Evolutionary conservation across 805 yeast genomes (phyloP).

Genomic region (Yueomyces sp.): DNA sequence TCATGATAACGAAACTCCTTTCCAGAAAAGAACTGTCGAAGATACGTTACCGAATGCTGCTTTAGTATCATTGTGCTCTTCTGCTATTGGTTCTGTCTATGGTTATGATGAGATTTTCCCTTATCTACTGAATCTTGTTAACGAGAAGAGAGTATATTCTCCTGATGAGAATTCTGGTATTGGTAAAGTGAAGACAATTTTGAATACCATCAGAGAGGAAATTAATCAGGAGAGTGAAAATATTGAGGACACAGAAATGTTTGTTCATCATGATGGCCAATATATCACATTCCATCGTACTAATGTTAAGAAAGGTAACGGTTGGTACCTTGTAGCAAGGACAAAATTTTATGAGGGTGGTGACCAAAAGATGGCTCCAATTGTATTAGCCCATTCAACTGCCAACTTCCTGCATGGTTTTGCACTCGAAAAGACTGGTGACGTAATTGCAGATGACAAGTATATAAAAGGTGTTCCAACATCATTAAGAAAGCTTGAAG

Average conservation of each 20-base stretch:
- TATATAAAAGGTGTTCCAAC: conserved; percentile 55
- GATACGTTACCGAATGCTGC: conserved; percentile 95
- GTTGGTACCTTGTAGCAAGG: conserved; percentile 81
- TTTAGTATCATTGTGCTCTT: conserved; percentile 79
- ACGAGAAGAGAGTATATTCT: conserved; percentile 50
- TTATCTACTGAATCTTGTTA: conserved; percentile 62
- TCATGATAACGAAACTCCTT: conserved; percentile 87
- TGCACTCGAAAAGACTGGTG: conserved; percentile 40
- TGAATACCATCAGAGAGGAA: conserved; percentile 43
- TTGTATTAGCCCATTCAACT: conserved; percentile 43
- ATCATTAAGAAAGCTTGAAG: conserved; percentile 36
- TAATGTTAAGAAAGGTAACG: conserved; percentile 73
- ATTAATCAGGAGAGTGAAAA: conserved; percentile 36
- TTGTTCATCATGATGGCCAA: conserved; percentile 88
- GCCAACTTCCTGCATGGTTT: conserved; percentile 48
- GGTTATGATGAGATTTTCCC: conserved; percentile 94
- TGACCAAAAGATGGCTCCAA: conserved; percentile 44
- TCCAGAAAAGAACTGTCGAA: conserved; percentile 80
- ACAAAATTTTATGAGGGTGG: conserved; percentile 49
- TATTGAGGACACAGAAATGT: conserved; percentile 69
- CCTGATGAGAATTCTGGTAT: conserved; percentile 41
- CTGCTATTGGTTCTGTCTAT: conserved; percentile 87
- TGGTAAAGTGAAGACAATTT: conserved; percentile 49
- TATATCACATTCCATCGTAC: conserved; percentile 81
- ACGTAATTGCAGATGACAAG: conserved; percentile 26